Evolutionary conservation across 108 stramenopile genomes (phyloP).

Genomic region (Stephanodiscus triporus): DNA sequence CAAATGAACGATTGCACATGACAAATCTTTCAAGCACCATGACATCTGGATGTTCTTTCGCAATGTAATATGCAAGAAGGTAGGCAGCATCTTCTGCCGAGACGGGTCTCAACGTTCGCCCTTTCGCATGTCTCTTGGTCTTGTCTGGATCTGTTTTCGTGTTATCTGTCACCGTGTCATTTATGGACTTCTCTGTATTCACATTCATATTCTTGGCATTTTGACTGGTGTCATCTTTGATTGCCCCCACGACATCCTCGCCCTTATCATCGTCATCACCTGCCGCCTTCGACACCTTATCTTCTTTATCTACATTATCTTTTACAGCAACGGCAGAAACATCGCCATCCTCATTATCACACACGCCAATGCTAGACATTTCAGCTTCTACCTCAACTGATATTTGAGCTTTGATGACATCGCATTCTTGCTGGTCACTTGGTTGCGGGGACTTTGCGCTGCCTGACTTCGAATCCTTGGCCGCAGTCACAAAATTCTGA

Average conservation of each 20-base stretch:
- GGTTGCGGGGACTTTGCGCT: background rate
- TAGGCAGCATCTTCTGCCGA: slow-evolving; percentile 46
- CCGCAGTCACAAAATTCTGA: background rate
- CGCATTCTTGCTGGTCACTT: background rate
- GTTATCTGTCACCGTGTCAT: background rate
- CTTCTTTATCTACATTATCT: background rate
- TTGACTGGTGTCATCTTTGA: background rate
- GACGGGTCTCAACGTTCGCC: background rate
- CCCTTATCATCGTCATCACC: background rate
- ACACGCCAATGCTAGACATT: background rate
- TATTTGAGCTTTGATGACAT: background rate
- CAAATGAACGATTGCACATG: background rate
- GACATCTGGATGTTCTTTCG: slow-evolving; percentile 76
- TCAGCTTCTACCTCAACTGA: background rate
- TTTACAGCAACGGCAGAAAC: background rate
- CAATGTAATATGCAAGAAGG: slow-evolving; percentile 69
- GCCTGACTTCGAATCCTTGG: background rate
- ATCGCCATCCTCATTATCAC: background rate
- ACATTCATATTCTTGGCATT: background rate
- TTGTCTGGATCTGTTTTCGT: background rate
- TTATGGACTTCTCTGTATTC: background rate
- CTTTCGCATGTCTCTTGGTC: background rate
- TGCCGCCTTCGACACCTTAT: background rate
- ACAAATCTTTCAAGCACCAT: slow-evolving; percentile 48
- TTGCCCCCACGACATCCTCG: background rate